phyloP scores from a whole-genome alignment of 1,139 yeast genomes.

The Suhomyces kunorum region DNA sequence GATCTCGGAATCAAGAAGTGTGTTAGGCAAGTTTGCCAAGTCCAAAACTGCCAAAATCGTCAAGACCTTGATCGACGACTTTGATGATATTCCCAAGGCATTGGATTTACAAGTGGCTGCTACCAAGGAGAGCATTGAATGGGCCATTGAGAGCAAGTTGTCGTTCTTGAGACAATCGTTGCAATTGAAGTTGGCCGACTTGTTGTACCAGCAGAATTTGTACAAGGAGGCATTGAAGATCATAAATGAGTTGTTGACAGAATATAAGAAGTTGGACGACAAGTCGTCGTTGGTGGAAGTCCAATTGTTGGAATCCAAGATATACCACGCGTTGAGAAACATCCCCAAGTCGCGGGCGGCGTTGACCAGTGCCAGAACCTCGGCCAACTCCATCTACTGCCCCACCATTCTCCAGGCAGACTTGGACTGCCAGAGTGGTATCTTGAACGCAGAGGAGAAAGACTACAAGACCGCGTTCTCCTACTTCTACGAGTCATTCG shows the following conservation, averaged over 20 bases:
- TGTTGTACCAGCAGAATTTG: constrained; percentile 64
- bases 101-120: constrained; percentile 72
- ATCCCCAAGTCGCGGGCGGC: constrained; percentile 93
- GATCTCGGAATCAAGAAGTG: constrained; percentile 66
- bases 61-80: constrained; percentile 71
- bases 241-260: constrained; percentile 70
- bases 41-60: constrained; percentile 92
- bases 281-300: constrained; percentile 94
- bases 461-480: constrained; percentile 96
- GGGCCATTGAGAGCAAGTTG: constrained; percentile 85
- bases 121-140: constrained; percentile 77
- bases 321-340: constrained; percentile 88
- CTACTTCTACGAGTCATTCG: constrained; percentile 92
- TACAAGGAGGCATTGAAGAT: constrained; percentile 74
- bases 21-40: constrained; percentile 80
- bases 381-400: constrained; percentile 93
- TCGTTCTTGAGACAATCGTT: constrained; percentile 86
- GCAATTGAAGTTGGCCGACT: constrained; percentile 77
- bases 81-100: constrained; percentile 68
- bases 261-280: constrained; percentile 92
- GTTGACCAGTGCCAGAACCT: constrained; percentile 91
- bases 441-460: constrained; percentile 93
- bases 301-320: constrained; percentile 86
- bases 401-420: constrained; percentile 96
- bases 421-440: constrained; percentile 92